These are phyloP conservation scores for Ophiobolus disseminans DNA, from an alignment of 2,329 filamentous ascomycete genomes.

Conservation along the genomic window DNA sequence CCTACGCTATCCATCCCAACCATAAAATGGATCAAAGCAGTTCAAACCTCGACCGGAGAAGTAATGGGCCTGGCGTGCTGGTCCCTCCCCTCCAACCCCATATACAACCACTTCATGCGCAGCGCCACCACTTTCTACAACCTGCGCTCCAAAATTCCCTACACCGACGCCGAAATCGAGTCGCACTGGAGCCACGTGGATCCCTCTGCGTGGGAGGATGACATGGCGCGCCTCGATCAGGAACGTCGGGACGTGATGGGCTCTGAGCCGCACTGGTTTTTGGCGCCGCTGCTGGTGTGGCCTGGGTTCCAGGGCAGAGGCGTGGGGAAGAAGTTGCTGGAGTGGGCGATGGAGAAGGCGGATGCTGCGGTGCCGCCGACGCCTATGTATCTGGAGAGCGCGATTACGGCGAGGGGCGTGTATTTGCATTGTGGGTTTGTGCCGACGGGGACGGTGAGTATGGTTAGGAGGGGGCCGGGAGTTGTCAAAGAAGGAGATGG, in stretches of 20 bases:
- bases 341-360: constrained; percentile 41
- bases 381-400: constrained; percentile 40
- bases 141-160: constrained; percentile 28
- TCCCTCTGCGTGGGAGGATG: constrained; percentile 26
- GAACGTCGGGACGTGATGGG: constrained; percentile 20
- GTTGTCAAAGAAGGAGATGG: constrained; percentile 6
- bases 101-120: constrained; percentile 30
- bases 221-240: constrained; percentile 29
- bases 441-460: constrained; percentile 18
- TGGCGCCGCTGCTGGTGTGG: constrained; percentile 36
- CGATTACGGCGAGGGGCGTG: constrained; percentile 30
- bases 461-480: constrained; percentile 30
- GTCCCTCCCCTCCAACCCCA: constrained; percentile 23
- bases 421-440: constrained; percentile 43
- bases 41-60: constrained; percentile 21
- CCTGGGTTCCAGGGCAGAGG: constrained; percentile 41
- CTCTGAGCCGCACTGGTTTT: constrained; percentile 41
- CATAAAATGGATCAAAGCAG: constrained; percentile 39
- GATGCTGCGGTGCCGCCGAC: constrained; percentile 31
- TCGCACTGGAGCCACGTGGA: constrained; percentile 35
- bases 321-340: constrained; percentile 34
- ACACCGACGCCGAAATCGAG: constrained; percentile 32
- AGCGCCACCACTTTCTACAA: constrained; percentile 27
- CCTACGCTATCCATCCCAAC: constrained; percentile 21
- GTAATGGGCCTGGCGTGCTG: constrained; percentile 40